Base-by-base conservation (phyloP, 768 basidiomycete species). In the Pleurotus platypus region DNA sequence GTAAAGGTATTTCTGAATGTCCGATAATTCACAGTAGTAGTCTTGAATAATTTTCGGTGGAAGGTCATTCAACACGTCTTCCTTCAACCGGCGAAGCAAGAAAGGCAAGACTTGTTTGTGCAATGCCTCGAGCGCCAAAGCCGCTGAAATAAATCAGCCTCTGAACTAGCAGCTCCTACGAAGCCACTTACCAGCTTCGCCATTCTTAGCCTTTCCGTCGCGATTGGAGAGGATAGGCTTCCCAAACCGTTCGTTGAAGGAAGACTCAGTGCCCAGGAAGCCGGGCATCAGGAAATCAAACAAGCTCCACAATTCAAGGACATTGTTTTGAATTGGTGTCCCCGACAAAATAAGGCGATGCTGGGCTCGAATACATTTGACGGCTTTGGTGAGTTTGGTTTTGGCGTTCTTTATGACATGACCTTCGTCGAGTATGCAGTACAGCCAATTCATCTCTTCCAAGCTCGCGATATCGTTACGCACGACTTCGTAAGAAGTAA, bases 271-370 rank as follows among this genome's bases (percentile, higher is more conserved):
- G n/a, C 97, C 97, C 51, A 99, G 76, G 75, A 99, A 98, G 3
- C 97, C 97, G 13, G 97, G 97, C 97, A 99, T 99, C 62, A 99
- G 75, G 75, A 98, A 99, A 72, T 99, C 97, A 70, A 99, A 99
- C 45, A 99, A 75, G 71, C 93, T 97, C 97, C 97, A 99, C 2
- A 99, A 75, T 68, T 99, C 97, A 49, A 99, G 77, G 2, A 99
- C 94, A 67, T 99, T 98, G 69, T 99, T 99, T 73, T 99, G 97
- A 57, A 99, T 98, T 0, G 97, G 97, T 5, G 97, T 99, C 38
- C 97, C 97, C 0, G 94, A 97, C 2, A 99, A 77, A 66, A 99
- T 91, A 18, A 99, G 78, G 20, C 97, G 87, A 72, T 99, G 97
- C 57, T 94, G 88, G 0, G 96, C 92, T 55, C 82, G 84, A 46